These are phyloP conservation scores for Podospora comata DNA, from an alignment of 495 filamentous ascomycete species.

Conservation along the genomic window DNA sequence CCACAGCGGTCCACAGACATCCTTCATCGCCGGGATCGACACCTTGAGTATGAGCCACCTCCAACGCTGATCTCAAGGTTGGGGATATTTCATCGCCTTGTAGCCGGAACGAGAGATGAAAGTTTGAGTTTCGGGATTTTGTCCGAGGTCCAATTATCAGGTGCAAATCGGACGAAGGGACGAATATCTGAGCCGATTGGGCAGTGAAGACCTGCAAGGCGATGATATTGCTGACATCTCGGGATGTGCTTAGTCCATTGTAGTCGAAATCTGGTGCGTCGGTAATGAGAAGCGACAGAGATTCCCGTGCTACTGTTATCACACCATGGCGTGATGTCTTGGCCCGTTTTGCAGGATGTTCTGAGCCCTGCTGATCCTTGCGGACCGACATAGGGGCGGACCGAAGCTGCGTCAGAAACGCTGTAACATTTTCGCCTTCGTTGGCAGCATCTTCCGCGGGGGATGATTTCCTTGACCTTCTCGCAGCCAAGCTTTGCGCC, in stretches of 20 bases:
- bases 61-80: conserved; percentile 9
- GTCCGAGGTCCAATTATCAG: conserved; percentile 10
- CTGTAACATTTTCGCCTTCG: conserved; percentile 12
- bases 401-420: conserved; percentile 22
- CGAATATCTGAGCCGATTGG: not conserved
- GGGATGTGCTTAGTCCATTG: not conserved
- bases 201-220: conserved; percentile 8
- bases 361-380: not conserved
- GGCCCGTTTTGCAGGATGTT: conserved; percentile 23
- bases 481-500: not conserved
- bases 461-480: not conserved
- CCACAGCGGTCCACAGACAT: conserved; percentile 26
- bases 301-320: conserved; percentile 29
- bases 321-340: conserved; percentile 15
- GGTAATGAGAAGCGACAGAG: conserved; percentile 12
- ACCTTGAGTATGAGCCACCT: conserved; percentile 13
- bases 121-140: conserved; percentile 1
- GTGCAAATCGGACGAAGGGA: not conserved
- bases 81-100: conserved; percentile 10
- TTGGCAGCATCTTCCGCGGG: not conserved
- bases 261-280: conserved; percentile 1
- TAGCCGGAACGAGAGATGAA: conserved; percentile 14
- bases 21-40: conserved; percentile 21
- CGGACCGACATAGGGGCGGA: conserved; percentile 4
- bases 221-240: conserved; percentile 19